Evolutionary conservation across 495 filamentous ascomycete genomes (phyloP), one percentile per base, ranked within the genome.

Genomic region (Glonium stellatum): DNA sequence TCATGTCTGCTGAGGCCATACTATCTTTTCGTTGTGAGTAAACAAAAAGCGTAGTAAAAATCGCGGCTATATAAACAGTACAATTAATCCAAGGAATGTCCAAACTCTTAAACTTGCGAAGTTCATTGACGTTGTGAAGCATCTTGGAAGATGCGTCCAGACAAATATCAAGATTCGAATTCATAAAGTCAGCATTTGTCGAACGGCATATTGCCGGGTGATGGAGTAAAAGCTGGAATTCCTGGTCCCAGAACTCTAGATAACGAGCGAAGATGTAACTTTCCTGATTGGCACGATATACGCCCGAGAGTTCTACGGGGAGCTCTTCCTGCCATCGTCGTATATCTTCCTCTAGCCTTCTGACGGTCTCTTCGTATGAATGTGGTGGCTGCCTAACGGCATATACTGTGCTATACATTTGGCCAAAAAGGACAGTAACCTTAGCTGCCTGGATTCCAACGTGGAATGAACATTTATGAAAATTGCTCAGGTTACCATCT

Each of bases 61-160:
- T 84, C 5, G 87, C 86, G 34, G 87, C 81, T 8, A 90, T 76
- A 67, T 88, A 89, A 21, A 87, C 78, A 0, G 86, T 82, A 51
- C 78, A 71, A 58, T 83, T 84, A 60, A 88, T 86, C 87, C 87
- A 91, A n/a, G 87, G 89, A 12, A 85, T 88, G 63, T 92, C 88
- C n/a, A 90, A 72, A 60, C 84, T 84, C 67, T 84, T 77, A 23
- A 76, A 84, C 67, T 80, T 79, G 50, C 81, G 78, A 25, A 91
- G 68, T 47, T 79, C 74, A 27, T 76, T 73, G 12, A 87, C 78
- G 42, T 80, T 78, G 50, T 76, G 73, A 18, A 92, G 76, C 65
- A 90, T 81, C 54, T 81, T 77, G 61, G 77, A 77, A 37, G 86
- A 80, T 23, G 82, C 77, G 18, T 86, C 82, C 22, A 89, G 81